Evolutionary conservation across 352 stramenopile species (phyloP).

Genomic region (Thraustochytrium striatum): DNA sequence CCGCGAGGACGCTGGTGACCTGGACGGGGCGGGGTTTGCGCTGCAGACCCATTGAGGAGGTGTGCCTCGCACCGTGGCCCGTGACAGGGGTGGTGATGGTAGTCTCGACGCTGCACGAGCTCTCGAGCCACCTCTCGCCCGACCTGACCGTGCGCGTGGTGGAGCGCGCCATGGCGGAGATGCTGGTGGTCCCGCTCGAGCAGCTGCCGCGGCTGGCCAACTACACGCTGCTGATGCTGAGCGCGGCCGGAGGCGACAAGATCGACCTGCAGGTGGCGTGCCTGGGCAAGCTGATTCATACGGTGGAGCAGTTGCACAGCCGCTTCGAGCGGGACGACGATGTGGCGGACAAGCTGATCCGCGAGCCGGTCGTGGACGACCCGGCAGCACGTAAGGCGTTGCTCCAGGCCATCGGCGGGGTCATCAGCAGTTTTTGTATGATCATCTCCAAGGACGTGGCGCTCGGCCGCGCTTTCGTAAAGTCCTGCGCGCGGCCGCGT

Average conservation of each 20-base stretch:
- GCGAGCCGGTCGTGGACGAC: neutral
- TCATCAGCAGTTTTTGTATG: slow-evolving; percentile 41
- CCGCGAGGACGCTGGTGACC: neutral
- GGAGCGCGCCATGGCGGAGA: neutral
- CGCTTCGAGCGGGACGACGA: neutral
- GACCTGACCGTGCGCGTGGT: neutral
- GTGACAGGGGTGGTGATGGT: slow-evolving; percentile 4
- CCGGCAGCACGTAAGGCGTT: neutral
- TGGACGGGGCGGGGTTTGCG: neutral
- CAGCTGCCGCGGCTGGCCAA: slow-evolving; percentile 22
- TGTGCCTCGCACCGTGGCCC: slow-evolving; percentile 10
- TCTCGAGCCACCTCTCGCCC: slow-evolving; percentile 4
- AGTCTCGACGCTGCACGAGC: slow-evolving; percentile 18
- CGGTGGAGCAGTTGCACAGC: neutral
- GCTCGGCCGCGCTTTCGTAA: slow-evolving; percentile 21
- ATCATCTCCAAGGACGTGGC: slow-evolving; percentile 5
- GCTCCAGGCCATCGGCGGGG: neutral
- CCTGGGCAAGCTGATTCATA: neutral
- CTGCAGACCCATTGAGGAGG: slow-evolving; percentile 14
- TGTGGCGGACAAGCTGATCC: neutral
- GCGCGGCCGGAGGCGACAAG: neutral
- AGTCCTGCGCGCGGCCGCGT: neutral
- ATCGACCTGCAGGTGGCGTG: neutral
- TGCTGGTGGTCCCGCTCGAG: neutral
- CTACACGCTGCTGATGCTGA: neutral